Evolutionary conservation across 345 rosid species (phyloP).

Genomic region (Gossypium stocksii): DNA sequence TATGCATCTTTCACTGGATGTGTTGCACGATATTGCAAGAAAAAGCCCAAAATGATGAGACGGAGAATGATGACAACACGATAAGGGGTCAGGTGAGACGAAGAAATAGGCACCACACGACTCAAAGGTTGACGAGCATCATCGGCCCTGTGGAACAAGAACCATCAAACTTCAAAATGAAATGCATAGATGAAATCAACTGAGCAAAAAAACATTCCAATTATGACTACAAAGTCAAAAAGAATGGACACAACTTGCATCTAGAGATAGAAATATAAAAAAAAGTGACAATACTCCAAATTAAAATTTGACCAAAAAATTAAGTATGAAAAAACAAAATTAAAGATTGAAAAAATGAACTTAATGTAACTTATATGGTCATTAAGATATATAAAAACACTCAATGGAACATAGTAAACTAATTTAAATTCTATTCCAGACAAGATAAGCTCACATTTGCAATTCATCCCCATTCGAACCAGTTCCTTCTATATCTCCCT

Average conservation of each 20-base stretch:
- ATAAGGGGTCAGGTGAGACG: conserved; percentile 88
- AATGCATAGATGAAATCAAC: not conserved
- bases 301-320: not conserved
- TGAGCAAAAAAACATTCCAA: not conserved
- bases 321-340: not conserved
- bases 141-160: conserved; percentile 53
- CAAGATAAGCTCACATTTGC: conserved; percentile 66
- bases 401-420: conserved; percentile 3
- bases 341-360: not conserved
- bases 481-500: conserved; percentile 94
- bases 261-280: not conserved
- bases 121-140: conserved; percentile 92
- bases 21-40: conserved; percentile 85
- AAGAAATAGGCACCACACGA: conserved; percentile 74
- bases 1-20: conserved; percentile 94
- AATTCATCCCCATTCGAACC: conserved; percentile 98
- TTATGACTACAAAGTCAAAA: conserved; percentile 5
- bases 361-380: not conserved
- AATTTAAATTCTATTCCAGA: not conserved
- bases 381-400: not conserved
- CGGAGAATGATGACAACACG: conserved; percentile 88
- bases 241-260: not conserved
- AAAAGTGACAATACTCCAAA: not conserved
- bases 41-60: conserved; percentile 89
- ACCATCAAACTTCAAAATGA: conserved; percentile 16